Base-by-base conservation (phyloP, 148 eudicot genomes). In the Silene latifolia region DNA sequence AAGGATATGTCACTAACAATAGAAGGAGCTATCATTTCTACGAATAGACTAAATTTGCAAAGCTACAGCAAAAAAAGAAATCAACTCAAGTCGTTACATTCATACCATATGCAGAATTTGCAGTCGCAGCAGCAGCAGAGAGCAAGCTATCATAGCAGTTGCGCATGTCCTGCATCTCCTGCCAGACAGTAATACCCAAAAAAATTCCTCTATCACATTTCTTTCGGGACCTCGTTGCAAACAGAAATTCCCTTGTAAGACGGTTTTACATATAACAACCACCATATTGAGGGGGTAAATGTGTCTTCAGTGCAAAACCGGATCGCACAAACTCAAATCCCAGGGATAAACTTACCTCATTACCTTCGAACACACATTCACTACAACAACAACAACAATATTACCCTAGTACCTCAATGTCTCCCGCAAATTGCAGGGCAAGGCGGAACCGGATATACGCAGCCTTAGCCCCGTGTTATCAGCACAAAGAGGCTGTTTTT, bases 161-260 rank as follows among this genome's bases (percentile, higher is more conserved):
- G 78, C 91, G 87, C 96, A 95, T 92, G 54, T 89, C 90, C 78
- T 87, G 85, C 92, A 95, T 92, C 85, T 95, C 97, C 98, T 95
- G 88, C 74, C 65, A 86, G 63, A 29, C 27, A 29, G 39, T 44
- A 76, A n/a, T 9, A 66, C 35, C 56, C 11, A 4, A 67, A 66
- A 66, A 20, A 76, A 59, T 29, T 35, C 42, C n/a, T 21, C 13
- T 0, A 46, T 32, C 51, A 47, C 64, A 12, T 24, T 14, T 18
- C 24, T 67, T 67, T n/a, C 8, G 18, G 17, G 19, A 68, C 7
- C 2, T 68, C 8, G 6, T 46, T 21, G n/a, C 21, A 51, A 70
- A 70, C 32, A 21, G 4, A 23, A 25, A 27, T 24, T 19, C 23
- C 15, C 39, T 27, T 27, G 1, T 27, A 32, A 2, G 35, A 32